Evolutionary conservation across 352 stramenopile genomes (phyloP).

Genomic region (Globisporangium acanthophoron): DNA sequence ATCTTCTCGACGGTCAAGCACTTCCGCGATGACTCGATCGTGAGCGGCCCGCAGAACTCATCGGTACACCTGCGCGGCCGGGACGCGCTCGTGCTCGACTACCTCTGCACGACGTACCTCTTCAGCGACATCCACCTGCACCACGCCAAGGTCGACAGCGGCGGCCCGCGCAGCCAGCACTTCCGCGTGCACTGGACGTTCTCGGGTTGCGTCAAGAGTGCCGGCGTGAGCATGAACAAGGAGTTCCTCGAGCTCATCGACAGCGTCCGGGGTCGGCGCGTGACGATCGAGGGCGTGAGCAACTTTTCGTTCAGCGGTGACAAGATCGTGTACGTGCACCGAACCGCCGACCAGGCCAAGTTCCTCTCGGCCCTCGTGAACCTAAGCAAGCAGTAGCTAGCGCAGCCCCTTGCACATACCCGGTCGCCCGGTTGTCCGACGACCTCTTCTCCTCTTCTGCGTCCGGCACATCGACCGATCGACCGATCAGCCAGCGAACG

Average conservation of each 20-base stretch:
- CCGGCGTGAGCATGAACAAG: conserved; percentile 84
- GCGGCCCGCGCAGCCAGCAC: conserved; percentile 75
- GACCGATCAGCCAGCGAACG: too few species aligned
- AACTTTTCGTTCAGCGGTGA: conserved; percentile 85
- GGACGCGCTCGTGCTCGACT: conserved; percentile 83
- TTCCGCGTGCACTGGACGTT: conserved; percentile 85
- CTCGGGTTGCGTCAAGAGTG: conserved; percentile 65
- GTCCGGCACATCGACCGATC: too few species aligned
- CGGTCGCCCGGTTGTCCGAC: too few species aligned
- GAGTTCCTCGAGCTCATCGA: conserved; percentile 84
- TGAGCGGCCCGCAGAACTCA: conserved; percentile 81
- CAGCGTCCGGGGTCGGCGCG: conserved; percentile 69
- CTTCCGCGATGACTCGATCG: conserved; percentile 86
- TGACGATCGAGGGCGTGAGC: conserved; percentile 83
- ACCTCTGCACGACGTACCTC: conserved; percentile 79
- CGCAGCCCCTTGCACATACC: too few species aligned
- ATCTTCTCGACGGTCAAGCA: conserved; percentile 74
- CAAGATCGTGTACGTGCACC: conserved; percentile 88
- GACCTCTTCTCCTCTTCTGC: too few species aligned
- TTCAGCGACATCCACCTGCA: conserved; percentile 71
- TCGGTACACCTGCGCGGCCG: conserved; percentile 77
- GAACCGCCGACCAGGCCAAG: conserved; percentile 85
- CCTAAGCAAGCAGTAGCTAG: conserved; percentile 60
- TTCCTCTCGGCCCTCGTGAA: conserved; percentile 78
- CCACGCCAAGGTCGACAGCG: conserved; percentile 81